Percentiles rank a stretch among this genome's conserved stretches.
Conservation (phyloP, 1,139 yeast species). For the Yamadazyma mexicana region DNA sequence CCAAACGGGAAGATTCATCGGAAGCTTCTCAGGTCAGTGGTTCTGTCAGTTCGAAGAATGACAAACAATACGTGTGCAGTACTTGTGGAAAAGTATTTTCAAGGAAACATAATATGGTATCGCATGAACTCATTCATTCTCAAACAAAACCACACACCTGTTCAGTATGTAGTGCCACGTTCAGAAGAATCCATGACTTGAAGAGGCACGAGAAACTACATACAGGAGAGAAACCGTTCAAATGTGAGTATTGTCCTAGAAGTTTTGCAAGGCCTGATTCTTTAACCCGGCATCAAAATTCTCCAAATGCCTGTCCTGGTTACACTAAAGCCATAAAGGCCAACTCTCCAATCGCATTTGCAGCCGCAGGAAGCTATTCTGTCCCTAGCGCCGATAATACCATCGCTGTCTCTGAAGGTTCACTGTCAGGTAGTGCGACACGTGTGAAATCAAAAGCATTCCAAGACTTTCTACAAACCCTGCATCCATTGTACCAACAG, state of each 20-base stretch:
- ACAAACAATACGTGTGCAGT: conserved; percentile 46
- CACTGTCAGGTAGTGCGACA: no score
- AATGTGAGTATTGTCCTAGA: conserved; percentile 61
- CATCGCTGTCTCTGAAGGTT: no score
- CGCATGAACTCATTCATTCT: conserved; percentile 71
- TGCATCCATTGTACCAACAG: not conserved
- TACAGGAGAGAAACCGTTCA: conserved; percentile 72
- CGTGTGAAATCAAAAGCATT: not conserved
- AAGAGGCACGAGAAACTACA: conserved; percentile 76
- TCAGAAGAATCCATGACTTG: conserved; percentile 74
- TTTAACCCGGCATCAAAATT: conserved; percentile 60
- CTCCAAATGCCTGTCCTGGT: conserved; percentile 41
- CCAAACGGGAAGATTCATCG: no score
- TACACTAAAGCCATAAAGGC: conserved; percentile 2
- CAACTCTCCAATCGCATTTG: no score
- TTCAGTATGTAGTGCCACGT: conserved; percentile 59
- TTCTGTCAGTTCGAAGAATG: not conserved
- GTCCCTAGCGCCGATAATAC: no score
- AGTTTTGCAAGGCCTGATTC: conserved; percentile 80
- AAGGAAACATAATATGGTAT: conserved; percentile 71
- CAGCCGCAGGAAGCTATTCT: no score
- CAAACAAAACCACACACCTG: conserved; percentile 68
- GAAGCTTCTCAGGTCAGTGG: no score
- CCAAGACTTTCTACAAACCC: not conserved
- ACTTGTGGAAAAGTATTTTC: conserved; percentile 65